A percentile compares a stretch with the other conserved stretches of the same genome.
Evolutionary conservation across 345 rosid species (phyloP).

Genomic region (Lepidium africanum): DNA sequence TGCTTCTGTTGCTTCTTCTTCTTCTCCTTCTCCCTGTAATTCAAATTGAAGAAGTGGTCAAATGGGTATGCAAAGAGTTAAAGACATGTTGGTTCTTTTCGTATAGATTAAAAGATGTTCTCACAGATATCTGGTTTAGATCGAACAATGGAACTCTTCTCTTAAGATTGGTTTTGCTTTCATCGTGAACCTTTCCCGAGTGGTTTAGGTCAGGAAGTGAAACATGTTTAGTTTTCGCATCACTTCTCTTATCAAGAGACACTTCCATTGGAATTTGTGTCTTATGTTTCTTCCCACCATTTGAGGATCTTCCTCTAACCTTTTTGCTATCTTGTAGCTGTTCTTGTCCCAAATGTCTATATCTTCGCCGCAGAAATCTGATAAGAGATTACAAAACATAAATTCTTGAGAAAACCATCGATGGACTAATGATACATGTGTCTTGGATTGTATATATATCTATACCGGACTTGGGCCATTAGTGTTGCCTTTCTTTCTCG

Average conservation of each 20-base stretch:
- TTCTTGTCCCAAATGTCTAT: slow-evolving; percentile 43
- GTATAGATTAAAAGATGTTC: not conserved
- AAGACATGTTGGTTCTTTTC: not conserved
- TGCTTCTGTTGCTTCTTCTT: slow-evolving; percentile 24
- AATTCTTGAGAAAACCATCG: not conserved
- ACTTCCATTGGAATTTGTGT: slow-evolving; percentile 2
- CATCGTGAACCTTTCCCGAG: slow-evolving; percentile 28
- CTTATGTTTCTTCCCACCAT: slow-evolving; percentile 1
- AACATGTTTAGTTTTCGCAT: slow-evolving; percentile 25
- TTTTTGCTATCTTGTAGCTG: slow-evolving; percentile 17
- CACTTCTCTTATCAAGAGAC: not conserved
- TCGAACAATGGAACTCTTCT: slow-evolving; percentile 59
- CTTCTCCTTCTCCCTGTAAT: slow-evolving; percentile 46
- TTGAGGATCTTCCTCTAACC: slow-evolving; percentile 17
- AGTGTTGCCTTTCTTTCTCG: slow-evolving; percentile 49
- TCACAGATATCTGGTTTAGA: slow-evolving; percentile 86
- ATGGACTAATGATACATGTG: not conserved
- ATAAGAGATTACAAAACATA: not conserved
- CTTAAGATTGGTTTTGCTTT: slow-evolving; percentile 36
- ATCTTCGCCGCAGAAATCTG: slow-evolving; percentile 66
- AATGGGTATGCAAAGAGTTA: not conserved
- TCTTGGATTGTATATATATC: not conserved
- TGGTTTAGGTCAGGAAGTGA: slow-evolving; percentile 38
- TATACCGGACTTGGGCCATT: slow-evolving; percentile 69
- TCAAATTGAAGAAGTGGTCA: not conserved